These are phyloP conservation scores for Hypoxylon fragiforme DNA, from an alignment of 495 filamentous ascomycete genomes.

Conservation along the genomic window DNA sequence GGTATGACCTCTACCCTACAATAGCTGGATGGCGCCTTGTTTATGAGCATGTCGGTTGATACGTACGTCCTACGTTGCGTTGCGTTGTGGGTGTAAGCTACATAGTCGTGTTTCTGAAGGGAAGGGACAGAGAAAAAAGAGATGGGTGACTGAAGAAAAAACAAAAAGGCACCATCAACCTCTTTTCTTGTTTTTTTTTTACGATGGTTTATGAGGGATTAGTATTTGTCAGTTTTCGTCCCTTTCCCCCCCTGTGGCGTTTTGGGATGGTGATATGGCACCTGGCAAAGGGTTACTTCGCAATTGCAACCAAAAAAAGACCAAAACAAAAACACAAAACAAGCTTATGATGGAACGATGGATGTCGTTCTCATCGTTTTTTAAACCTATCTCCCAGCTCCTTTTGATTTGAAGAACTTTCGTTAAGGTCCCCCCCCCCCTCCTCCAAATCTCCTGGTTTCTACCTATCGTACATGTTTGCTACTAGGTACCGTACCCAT, in stretches of 20 bases:
- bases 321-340: no score
- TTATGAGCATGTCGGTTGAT: no score
- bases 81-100: constrained; percentile 2
- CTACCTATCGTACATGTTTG: no score
- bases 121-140: no score
- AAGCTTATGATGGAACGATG: not conserved
- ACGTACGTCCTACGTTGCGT: not conserved
- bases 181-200: not conserved
- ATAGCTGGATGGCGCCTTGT: no score
- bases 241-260: not conserved
- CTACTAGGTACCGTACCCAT: no score
- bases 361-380: constrained; percentile 10
- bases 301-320: constrained; percentile 12
- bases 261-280: not conserved
- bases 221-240: not conserved
- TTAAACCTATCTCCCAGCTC: not conserved
- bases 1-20: not conserved
- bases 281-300: not conserved
- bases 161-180: not conserved
- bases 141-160: no score
- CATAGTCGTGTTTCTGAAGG: no score
- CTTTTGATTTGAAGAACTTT: constrained; percentile 13
- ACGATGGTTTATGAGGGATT: not conserved
- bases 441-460: no score
- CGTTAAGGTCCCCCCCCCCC: constrained; percentile 11